Evolutionary conservation across 2,329 filamentous ascomycete genomes (phyloP), one percentile per base, ranked within the genome.

Genomic region (Penicillium verrucosum): DNA sequence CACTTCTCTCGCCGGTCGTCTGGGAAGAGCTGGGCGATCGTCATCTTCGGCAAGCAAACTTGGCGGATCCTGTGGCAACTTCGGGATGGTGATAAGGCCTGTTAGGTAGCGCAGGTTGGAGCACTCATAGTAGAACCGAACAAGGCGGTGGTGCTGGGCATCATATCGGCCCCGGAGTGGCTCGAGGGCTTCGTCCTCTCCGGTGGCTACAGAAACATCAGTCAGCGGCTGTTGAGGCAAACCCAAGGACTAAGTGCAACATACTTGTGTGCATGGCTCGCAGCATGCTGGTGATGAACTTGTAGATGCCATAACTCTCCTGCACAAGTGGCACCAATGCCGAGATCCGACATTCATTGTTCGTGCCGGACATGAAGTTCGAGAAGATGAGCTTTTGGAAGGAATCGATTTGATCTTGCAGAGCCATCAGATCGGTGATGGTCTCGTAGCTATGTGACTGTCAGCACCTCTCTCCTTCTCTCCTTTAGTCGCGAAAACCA

Each of bases 301-400:
- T 97, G 82, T 99, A 99, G 66, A 99, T 97, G 46, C 94, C 94
- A 75, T 97, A 99, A 73, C 92, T 97, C 79, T 99, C 94, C 73
- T 96, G 91, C 3, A 99, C 94, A 42, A 99, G 80, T 2, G 92
- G 91, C 23, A 97, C 92, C 51, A 99, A 78, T 1, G 94, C 90
- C 14, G 93, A 95, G 68, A 99, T 99, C 60, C 93, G 85, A 75
- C 93, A 97, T 75, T 99, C 94, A 69, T 97, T 99, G 77, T 96
- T 96, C 46, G 89, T 87, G 27, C 92, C 89, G 63, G 87, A 86
- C 58, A 92, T 87, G 78, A 99, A 97, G 75, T 97, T 92, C 5
- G 94, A 94, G 77, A 97, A 99, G 69, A 97, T 94, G 63, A 99
- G 82, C 78, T 97, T 99, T 75, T 99, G 94, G 78, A 99, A 97